phyloP scores from a whole-genome alignment of 345 rosid genomes.

The Cardamine chenopodiifolia region DNA sequence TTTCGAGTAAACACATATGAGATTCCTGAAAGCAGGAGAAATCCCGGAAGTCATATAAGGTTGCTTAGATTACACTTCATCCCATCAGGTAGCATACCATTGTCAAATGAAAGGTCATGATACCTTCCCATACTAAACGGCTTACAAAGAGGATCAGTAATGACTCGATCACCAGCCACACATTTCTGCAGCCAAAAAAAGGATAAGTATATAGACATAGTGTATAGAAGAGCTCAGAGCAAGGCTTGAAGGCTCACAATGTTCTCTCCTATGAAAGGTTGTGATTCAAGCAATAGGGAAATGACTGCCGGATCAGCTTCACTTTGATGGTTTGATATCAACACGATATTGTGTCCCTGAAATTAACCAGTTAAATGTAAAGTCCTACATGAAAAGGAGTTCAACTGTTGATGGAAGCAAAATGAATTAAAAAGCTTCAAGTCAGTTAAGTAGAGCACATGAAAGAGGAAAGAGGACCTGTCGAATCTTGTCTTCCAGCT shows the following conservation, averaged over 20 bases:
- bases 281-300: conserved; percentile 79
- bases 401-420: conserved; percentile 21
- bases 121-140: conserved; percentile 99
- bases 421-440: conserved; percentile 1
- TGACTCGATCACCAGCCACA: conserved; percentile 96
- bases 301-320: conserved; percentile 97
- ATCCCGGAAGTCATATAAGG: conserved; percentile 23
- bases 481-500: conserved; percentile 72
- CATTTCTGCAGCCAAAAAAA: conserved; percentile 59
- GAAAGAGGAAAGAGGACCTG: conserved; percentile 54
- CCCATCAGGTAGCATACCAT: conserved; percentile 40
- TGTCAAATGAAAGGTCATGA: conserved; percentile 32
- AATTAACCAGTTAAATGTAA: conserved; percentile 31
- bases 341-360: conserved; percentile 88
- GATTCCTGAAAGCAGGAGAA: conserved; percentile 64
- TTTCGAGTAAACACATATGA: conserved; percentile 93
- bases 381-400: neutral
- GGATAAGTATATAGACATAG: conserved; percentile 35
- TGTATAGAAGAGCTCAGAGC: conserved; percentile 24
- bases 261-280: conserved; percentile 68
- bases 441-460: neutral
- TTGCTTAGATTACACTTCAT: conserved; percentile 25
- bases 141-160: conserved; percentile 96
- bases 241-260: conserved; percentile 53
- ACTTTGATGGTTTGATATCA: conserved; percentile 96